A percentile compares a stretch with the other conserved stretches of the same genome.
Evolutionary conservation across 768 basidiomycete genomes (phyloP).

Genomic region (Xanthoconium purpureum): DNA sequence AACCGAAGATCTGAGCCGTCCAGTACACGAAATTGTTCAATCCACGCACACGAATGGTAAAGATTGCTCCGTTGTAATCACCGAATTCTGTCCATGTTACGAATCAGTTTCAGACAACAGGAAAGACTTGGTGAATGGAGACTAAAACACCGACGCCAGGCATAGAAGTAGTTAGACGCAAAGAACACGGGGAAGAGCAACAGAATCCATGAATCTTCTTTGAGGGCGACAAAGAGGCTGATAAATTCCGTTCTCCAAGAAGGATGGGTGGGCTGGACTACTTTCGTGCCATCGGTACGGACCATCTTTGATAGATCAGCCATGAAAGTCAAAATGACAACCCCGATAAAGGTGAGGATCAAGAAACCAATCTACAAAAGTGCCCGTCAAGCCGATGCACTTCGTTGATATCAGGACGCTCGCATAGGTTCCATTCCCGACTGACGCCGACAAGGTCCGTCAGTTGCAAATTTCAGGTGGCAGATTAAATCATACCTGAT

Average conservation of each 20-base stretch:
- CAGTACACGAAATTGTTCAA: no score
- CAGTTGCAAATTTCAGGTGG: no score
- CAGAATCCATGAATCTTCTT: conserved; percentile 59
- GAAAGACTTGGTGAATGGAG: no score
- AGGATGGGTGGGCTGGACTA: conserved; percentile 56
- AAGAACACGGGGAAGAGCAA: conserved; percentile 66
- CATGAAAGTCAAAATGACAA: conserved; percentile 66
- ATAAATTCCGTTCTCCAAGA: conserved; percentile 75
- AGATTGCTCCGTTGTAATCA: no score
- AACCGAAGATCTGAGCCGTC: no score
- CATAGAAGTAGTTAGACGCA: no score
- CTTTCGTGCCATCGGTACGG: conserved; percentile 70
- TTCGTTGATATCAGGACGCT: no score
- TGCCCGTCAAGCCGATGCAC: neutral
- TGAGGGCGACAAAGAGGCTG: conserved; percentile 64
- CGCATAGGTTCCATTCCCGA: conserved; percentile 59
- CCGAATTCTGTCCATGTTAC: no score
- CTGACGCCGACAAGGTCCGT: conserved; percentile 27
- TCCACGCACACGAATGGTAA: no score
- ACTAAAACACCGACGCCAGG: no score
- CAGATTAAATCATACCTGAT: no score
- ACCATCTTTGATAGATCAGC: conserved; percentile 69
- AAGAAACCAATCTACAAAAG: conserved; percentile 66
- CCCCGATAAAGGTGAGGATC: conserved; percentile 65
- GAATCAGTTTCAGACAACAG: no score